Evolutionary conservation across 441 rosid species (phyloP), one percentile per base, ranked within the genome.

Genomic region (Syzygium malaccense): DNA sequence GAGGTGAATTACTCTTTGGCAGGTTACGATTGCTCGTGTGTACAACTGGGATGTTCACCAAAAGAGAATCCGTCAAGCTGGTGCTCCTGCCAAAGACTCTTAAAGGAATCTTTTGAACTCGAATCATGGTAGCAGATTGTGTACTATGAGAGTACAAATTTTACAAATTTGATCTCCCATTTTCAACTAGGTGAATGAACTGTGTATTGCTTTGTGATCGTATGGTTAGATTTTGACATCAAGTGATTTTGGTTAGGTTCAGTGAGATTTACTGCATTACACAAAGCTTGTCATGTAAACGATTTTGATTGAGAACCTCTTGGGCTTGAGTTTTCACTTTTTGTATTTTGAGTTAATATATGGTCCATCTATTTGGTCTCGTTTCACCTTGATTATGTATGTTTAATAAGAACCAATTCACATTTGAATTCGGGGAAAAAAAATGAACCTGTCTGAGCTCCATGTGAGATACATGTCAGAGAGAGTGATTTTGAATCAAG

Each of bases 21-120:
- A 96, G 99, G 98, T 97, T 41, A 96, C 98, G 0, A 93, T 95
- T 56, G 98, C 99, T 17, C 99, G 99, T 57, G 93, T 97, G 85
- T 96, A 97, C 91, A 97, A 96, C 90, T 97, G 98, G 96, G 99
- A 96, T 89, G 98, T 97, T 90, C 98, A 96, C 90, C 99, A 97
- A 90, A 94, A 96, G 86, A 94, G 98, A 90, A 91, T 92, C 88
- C 93, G 93, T 88, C 96, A 96, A 91, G 93, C 92, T 88, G 85
- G 91, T 28, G 68, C 88, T 33, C n/a, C 90, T 86, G 91, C 94
- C 54, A 88, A 91, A 88, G 98, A 95, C 37, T 90, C 93, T 25
- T 96, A 92, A 75, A 58, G 64, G 53, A 41, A 75, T 75, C 51
- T 12, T 37, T 41, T 6, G 51, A 75, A 41, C 18, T 75, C 1